Evolutionary conservation across 2,329 filamentous ascomycete genomes (phyloP).

Genomic region (Chaetomium sp.): DNA sequence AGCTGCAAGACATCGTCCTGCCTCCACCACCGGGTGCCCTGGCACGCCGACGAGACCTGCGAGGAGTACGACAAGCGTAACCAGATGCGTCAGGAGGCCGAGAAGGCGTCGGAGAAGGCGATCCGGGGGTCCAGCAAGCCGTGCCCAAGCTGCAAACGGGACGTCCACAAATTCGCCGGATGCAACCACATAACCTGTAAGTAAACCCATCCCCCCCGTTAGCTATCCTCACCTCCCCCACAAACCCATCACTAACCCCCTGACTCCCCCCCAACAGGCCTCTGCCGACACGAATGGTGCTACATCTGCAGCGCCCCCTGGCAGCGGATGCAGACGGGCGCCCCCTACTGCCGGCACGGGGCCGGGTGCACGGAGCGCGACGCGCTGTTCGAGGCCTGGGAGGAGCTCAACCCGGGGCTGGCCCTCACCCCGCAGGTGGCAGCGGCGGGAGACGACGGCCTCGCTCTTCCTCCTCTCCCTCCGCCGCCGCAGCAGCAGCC

Average conservation of each 20-base stretch:
- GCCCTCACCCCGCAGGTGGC: no score
- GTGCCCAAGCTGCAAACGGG: constrained; percentile 43
- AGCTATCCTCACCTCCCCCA: not conserved
- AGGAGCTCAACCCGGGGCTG: constrained; percentile 1
- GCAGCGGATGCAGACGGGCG: constrained; percentile 33
- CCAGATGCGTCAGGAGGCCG: constrained; percentile 35
- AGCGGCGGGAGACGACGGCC: no score
- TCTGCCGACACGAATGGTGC: constrained; percentile 47
- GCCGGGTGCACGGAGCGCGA: constrained; percentile 33
- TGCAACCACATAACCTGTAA: constrained; percentile 49
- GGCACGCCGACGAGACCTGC: constrained; percentile 45
- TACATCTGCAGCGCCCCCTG: constrained; percentile 43
- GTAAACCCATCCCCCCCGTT: constrained; percentile 14
- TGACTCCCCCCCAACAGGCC: constrained; percentile 26
- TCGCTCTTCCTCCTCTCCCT: no score
- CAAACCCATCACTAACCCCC: constrained; percentile 6
- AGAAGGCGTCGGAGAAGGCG: constrained; percentile 41
- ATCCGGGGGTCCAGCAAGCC: constrained; percentile 41
- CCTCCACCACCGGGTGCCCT: constrained; percentile 42
- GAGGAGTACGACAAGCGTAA: constrained; percentile 42
- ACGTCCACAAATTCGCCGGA: constrained; percentile 42
- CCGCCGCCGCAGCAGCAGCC: no score
- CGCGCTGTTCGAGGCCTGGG: not conserved
- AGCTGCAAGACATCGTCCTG: constrained; percentile 41
- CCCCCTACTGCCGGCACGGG: constrained; percentile 40